A percentile compares a stretch with the other conserved stretches of the same genome.
These are phyloP conservation scores for Paraleonurus japonicus DNA, from an alignment of 257 asterid species.

Conservation along the genomic window DNA sequence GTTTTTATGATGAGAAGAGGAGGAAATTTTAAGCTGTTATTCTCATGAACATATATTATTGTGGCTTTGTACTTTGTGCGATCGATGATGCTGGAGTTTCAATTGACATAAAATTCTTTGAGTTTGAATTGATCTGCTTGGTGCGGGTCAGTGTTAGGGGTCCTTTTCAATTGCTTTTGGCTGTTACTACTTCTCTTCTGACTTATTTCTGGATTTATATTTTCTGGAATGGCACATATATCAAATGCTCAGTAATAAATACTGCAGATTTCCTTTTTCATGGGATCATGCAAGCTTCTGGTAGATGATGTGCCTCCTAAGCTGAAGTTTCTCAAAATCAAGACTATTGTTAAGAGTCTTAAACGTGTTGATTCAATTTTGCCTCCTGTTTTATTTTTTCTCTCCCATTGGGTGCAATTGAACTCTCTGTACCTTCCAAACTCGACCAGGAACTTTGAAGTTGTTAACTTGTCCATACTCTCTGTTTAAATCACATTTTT, in stretches of 20 bases:
- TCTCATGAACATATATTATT: background rate
- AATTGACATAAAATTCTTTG: background rate
- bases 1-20: background rate
- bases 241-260: background rate
- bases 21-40: background rate
- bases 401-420: slow-evolving; percentile 1
- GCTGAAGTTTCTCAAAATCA: background rate
- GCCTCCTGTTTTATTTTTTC: background rate
- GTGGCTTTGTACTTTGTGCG: background rate
- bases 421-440: background rate
- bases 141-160: background rate
- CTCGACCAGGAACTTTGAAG: background rate
- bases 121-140: background rate
- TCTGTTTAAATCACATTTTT: background rate
- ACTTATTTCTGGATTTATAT: background rate
- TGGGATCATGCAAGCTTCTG: background rate
- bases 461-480: background rate
- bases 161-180: slow-evolving; percentile 4
- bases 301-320: background rate
- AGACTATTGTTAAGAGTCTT: background rate
- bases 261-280: background rate
- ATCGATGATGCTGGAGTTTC: background rate
- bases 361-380: background rate
- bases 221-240: background rate
- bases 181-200: no score